Evolutionary conservation across 2,329 filamentous ascomycete genomes (phyloP).

Genomic region (Gnomoniopsis sp.): DNA sequence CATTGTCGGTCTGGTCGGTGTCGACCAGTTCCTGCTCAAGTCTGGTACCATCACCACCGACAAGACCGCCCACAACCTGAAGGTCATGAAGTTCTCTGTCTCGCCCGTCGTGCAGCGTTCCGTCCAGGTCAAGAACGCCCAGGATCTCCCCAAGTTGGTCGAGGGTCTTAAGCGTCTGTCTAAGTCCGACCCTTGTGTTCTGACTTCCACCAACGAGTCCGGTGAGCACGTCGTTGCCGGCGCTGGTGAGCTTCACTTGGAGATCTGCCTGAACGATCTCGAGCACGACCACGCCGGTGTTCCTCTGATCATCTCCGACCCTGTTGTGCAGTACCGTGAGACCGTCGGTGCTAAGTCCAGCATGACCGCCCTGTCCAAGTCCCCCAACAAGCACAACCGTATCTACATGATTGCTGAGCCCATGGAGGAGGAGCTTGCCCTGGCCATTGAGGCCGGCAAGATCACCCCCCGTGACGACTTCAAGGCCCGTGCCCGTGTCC

Average conservation of each 20-base stretch:
- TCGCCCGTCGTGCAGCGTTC: slow-evolving; percentile 98
- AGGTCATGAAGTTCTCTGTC: slow-evolving; percentile 99
- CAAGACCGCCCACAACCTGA: slow-evolving; percentile 98
- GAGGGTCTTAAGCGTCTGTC: slow-evolving; percentile 99
- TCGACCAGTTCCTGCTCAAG: slow-evolving; percentile 99
- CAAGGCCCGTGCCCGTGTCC: slow-evolving; percentile 93
- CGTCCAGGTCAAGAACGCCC: slow-evolving; percentile 99
- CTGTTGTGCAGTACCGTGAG: slow-evolving; percentile 98
- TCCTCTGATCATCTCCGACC: slow-evolving; percentile 95
- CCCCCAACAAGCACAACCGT: slow-evolving; percentile 99
- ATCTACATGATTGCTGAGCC: slow-evolving; percentile 93
- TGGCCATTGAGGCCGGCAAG: slow-evolving; percentile 88
- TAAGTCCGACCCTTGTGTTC: slow-evolving; percentile 98
- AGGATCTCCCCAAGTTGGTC: slow-evolving; percentile 98
- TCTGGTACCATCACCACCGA: slow-evolving; percentile 98
- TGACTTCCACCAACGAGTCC: slow-evolving; percentile 83
- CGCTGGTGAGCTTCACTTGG: slow-evolving; percentile 98
- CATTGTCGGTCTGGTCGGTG: slow-evolving; percentile 98
- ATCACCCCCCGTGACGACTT: slow-evolving; percentile 95
- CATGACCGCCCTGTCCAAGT: slow-evolving; percentile 98
- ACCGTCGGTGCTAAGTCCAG: slow-evolving; percentile 79
- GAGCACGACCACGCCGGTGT: slow-evolving; percentile 99
- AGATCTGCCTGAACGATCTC: slow-evolving; percentile 99
- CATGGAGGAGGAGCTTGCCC: slow-evolving; percentile 84
- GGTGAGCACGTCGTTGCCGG: slow-evolving; percentile 99